Evolutionary conservation across 306 rosid species (phyloP).

Genomic region (Mimosa bimucronata): DNA sequence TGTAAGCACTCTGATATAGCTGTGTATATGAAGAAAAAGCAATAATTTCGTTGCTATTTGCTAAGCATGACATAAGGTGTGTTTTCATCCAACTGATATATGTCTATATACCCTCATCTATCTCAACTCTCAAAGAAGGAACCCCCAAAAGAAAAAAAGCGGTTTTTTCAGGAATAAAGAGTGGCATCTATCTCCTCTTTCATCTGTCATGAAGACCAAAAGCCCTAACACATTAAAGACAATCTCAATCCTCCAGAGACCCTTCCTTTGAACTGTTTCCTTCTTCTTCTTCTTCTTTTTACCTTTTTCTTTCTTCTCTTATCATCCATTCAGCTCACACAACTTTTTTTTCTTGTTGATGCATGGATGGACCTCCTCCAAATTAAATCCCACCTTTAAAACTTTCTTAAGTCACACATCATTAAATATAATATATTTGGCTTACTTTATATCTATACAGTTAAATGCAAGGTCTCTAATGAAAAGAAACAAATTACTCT

Average conservation of each 20-base stretch:
- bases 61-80: too few relatives aligned
- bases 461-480: slow-evolving; percentile 34
- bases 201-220: slow-evolving; percentile 32
- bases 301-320: slow-evolving; percentile 12
- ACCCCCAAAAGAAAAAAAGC: too few relatives aligned
- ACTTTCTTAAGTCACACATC: background rate
- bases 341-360: slow-evolving; percentile 31
- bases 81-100: too few relatives aligned
- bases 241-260: slow-evolving; percentile 34
- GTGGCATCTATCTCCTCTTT: too few relatives aligned
- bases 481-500: slow-evolving; percentile 37
- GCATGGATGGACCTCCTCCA: slow-evolving; percentile 7
- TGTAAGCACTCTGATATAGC: too few relatives aligned
- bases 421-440: background rate
- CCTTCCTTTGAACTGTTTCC: background rate
- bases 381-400: slow-evolving; percentile 19
- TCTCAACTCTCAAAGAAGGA: too few relatives aligned
- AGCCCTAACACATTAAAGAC: slow-evolving; percentile 31
- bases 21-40: too few relatives aligned
- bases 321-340: slow-evolving; percentile 28
- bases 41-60: too few relatives aligned
- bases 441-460: slow-evolving; percentile 53
- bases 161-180: too few relatives aligned
- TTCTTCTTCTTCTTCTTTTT: background rate
- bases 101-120: too few relatives aligned